Base-by-base conservation (phyloP, 768 basidiomycete species). In the Boletus reticuloceps region DNA sequence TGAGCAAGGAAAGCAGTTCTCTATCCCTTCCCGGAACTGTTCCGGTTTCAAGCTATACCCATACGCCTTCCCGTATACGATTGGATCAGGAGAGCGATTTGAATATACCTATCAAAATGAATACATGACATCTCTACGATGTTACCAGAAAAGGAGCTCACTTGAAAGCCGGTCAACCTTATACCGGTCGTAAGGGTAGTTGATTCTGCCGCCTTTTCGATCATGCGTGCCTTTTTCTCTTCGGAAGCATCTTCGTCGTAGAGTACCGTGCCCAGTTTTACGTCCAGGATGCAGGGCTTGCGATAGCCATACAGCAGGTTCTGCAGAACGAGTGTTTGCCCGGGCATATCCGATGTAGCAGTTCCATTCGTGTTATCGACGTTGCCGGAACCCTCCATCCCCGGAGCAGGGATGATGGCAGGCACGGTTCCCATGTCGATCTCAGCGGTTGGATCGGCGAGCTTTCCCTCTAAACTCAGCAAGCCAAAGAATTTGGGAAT, bases 261-360 rank as follows among this genome's bases (percentile, higher is more conserved):
- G n/a, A 98, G 79, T 1, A 88, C 77, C 0, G 89, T 95, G 1
- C 97, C 97, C 16, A 98, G 87, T 71, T 98, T 99, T 67, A 94
- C 79, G 68, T 99, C 96, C 29, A 98, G 76, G 54, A 97, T 81
- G 61, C 90, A 93, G 7, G 95, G 95, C 67, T 85, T 88, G 36
- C 72, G 62, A 75, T 94, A 98, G 1, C 78, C 66, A 60, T 86
- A 71, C 3, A 88, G 72, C 13, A 94, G 74, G 69, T 99, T 98
- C 73, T 95, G 88, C 4, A 99, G 72, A 31, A 96, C 91, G 50
- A 96, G 74, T 55, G 83, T 86, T 77, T 94, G 84, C 77, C 60
- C 60, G 1, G 54, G 25, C 20, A 20, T 20, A 17, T 50, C 32
- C 6, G 47, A 44, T 6, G 20, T 16, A 19, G 36, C 25, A 6